Base-by-base conservation (phyloP, 441 rosid species). In the Isatis lusitanica region DNA sequence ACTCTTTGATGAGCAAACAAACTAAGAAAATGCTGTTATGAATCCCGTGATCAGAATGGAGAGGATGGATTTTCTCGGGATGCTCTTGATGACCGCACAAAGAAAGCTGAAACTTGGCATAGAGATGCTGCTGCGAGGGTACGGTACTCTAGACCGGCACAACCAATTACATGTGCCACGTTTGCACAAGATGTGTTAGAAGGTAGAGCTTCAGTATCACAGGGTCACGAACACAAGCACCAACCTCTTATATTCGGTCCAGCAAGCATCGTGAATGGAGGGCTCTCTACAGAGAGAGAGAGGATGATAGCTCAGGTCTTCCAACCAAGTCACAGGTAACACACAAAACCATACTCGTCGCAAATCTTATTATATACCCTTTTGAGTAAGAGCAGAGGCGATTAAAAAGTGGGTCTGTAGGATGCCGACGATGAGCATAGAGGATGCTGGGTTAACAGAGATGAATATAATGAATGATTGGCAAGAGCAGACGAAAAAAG, bases 401-500 rank as follows among this genome's bases (percentile, higher is more conserved):
- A 62, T 47, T 63, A 26, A 73, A 50, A 6, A 66, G 31, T 5
- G 28, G 15, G 30, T 60, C 15, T 77, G 38, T 36, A 90, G 99
- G 90, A 80, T 93, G 91, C 99, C 99, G 24, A 95, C 98, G 28
- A 91, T 93, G 97, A 90, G 99, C 73, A 93, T 95, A 60, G 99
- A 95, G 80, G 99, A 91, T 82, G 98, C 99, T 61, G 98, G 99
- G 35, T 71, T 93, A 60, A 87, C 56, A 80, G 98, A 95, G 85
- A 91, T 90, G 99, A 84, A 85, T 63, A 91, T 91, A 21, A 93
- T 93, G 99, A 89, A 93, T 51, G 86, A 84, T 33, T 93, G 93
- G 90, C 95, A 95, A 85, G 98, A 93, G 77, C 87, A 80, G 74
- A 95, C 86, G 56, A 82, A 70, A 28, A 83, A 91, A 64, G 79